Conservation (phyloP, 306 rosid species). For the Ammopiptanthus mongolicus region DNA sequence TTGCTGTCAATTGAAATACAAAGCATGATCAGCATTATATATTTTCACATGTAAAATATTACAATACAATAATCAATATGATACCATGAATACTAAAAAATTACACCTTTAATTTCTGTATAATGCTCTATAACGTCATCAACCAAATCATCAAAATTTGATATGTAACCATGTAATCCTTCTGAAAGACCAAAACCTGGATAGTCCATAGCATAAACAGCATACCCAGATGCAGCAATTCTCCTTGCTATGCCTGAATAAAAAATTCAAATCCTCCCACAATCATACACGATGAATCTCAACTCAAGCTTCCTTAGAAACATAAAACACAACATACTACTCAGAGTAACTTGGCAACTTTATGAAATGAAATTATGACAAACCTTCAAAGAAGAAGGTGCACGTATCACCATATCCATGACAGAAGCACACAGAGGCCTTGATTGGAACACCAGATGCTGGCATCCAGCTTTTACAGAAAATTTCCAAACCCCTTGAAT, state of each 20-base stretch:
- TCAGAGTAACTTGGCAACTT: neutral
- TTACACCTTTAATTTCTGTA: constrained; percentile 61
- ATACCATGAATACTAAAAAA: neutral
- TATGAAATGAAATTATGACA: constrained; percentile 16
- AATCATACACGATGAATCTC: neutral
- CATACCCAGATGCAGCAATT: constrained; percentile 76
- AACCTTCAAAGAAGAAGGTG: constrained; percentile 95
- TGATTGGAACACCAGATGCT: constrained; percentile 44
- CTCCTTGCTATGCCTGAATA: constrained; percentile 65
- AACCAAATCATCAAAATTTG: constrained; percentile 62
- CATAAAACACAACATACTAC: neutral
- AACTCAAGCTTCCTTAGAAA: neutral
- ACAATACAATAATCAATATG: neutral
- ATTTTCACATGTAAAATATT: neutral
- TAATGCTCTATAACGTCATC: constrained; percentile 73
- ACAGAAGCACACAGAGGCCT: constrained; percentile 71
- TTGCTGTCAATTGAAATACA: constrained; percentile 35
- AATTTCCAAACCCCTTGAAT: constrained; percentile 65
- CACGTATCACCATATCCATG: constrained; percentile 99
- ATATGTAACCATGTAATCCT: constrained; percentile 80
- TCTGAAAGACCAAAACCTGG: constrained; percentile 94
- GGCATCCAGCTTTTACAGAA: constrained; percentile 90
- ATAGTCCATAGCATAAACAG: constrained; percentile 75
- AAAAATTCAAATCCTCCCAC: constrained; percentile 11
- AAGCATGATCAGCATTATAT: constrained; percentile 9